phyloP scores from a whole-genome alignment of 73 alveolate species.

The Uronychia setigera region DNA sequence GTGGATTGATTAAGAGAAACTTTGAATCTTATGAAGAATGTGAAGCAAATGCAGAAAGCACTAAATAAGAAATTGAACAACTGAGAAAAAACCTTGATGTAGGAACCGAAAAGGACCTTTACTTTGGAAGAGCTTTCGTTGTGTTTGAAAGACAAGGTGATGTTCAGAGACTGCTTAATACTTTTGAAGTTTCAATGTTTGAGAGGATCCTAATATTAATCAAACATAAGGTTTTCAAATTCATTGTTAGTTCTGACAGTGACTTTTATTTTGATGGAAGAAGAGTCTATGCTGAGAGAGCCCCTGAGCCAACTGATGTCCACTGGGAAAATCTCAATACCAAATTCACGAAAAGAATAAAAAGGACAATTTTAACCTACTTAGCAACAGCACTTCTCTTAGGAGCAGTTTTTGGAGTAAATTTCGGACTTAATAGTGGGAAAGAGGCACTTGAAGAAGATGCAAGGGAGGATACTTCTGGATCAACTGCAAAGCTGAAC shows the following conservation, averaged over 20 bases:
- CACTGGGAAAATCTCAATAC: slow-evolving; percentile 75
- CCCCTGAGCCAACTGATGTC: slow-evolving; percentile 87
- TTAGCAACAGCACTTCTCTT: slow-evolving; percentile 44
- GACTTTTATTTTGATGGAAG: neutral
- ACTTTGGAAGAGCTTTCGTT: slow-evolving; percentile 35
- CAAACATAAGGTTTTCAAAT: slow-evolving; percentile 3
- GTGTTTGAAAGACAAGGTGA: slow-evolving; percentile 8
- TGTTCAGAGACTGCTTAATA: neutral
- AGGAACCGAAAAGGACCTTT: slow-evolving; percentile 23
- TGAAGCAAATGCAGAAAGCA: neutral
- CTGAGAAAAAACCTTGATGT: slow-evolving; percentile 17
- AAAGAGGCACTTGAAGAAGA: slow-evolving; percentile 30
- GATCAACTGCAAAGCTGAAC: neutral
- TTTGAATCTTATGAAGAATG: neutral
- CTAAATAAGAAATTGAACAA: neutral
- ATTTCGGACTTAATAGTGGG: slow-evolving; percentile 29
- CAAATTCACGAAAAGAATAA: slow-evolving; percentile 15
- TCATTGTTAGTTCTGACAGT: slow-evolving; percentile 1
- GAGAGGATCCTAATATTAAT: neutral
- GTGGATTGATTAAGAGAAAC: neutral
- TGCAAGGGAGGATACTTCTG: slow-evolving; percentile 9
- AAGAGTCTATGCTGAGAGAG: slow-evolving; percentile 26
- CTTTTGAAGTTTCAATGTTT: slow-evolving; percentile 3
- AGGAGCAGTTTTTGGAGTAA: slow-evolving; percentile 63
- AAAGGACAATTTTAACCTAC: slow-evolving; percentile 49